These are phyloP conservation scores for Schizophyllum commune DNA, from an alignment of 1,284 basidiomycete genomes.

Conservation along the genomic window DNA sequence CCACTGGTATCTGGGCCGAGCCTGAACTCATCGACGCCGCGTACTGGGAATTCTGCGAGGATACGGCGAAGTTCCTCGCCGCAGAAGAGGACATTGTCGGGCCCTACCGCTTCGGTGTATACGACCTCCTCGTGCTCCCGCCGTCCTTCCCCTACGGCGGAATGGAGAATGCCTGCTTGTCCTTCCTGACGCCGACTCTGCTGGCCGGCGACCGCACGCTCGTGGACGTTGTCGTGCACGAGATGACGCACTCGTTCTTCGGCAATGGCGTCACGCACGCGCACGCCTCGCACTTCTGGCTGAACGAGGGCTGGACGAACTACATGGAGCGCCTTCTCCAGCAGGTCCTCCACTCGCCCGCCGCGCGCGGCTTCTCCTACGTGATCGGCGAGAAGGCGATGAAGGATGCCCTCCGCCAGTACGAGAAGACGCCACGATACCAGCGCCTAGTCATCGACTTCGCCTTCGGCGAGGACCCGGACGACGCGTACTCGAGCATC, in stretches of 20 bases:
- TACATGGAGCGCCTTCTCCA: constrained; percentile 88
- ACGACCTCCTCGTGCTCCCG: constrained; percentile 89
- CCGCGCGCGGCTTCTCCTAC: constrained; percentile 77
- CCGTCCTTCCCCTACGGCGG: constrained; percentile 92
- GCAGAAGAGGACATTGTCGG: constrained; percentile 72
- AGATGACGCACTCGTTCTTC: constrained; percentile 77
- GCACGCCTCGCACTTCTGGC: constrained; percentile 78
- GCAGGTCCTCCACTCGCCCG: constrained; percentile 66
- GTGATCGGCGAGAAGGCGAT: constrained; percentile 74
- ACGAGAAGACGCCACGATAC: constrained; percentile 60
- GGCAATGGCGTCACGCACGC: constrained; percentile 82
- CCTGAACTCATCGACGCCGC: constrained; percentile 75
- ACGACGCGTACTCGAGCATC: constrained; percentile 61
- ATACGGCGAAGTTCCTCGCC: constrained; percentile 71
- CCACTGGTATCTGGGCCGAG: constrained; percentile 84
- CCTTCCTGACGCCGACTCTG: constrained; percentile 84
- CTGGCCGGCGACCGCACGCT: constrained; percentile 79
- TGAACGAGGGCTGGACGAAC: constrained; percentile 93
- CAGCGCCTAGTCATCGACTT: constrained; percentile 88
- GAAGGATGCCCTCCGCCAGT: constrained; percentile 61
- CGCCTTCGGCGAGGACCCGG: constrained; percentile 78
- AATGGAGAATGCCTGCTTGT: constrained; percentile 82
- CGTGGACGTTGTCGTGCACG: constrained; percentile 83
- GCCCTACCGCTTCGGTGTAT: constrained; percentile 83
- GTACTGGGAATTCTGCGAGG: constrained; percentile 85